Evolutionary conservation across 1,139 yeast genomes (phyloP).

Genomic region (Scheffersomyces titani): DNA sequence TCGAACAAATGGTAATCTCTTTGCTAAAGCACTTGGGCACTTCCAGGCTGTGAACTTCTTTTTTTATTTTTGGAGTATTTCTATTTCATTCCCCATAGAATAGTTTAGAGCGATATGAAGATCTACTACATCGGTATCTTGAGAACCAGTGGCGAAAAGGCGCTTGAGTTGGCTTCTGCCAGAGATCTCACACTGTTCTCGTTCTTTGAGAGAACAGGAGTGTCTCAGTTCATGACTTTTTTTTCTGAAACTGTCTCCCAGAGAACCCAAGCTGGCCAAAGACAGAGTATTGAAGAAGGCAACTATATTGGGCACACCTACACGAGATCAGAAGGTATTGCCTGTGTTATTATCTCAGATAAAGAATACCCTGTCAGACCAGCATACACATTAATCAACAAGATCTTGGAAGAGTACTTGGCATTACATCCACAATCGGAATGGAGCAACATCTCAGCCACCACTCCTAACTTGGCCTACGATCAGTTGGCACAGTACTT

Average conservation of each 20-base stretch:
- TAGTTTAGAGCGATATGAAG: slow-evolving; percentile 55
- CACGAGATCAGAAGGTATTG: slow-evolving; percentile 84
- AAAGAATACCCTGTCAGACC: slow-evolving; percentile 96
- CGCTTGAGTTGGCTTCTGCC: slow-evolving; percentile 77
- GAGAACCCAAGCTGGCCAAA: slow-evolving; percentile 84
- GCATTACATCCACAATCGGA: slow-evolving; percentile 75
- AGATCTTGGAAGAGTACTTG: slow-evolving; percentile 86
- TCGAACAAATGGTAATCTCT: neutral
- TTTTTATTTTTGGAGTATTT: neutral
- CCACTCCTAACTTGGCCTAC: slow-evolving; percentile 52
- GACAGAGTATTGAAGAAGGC: slow-evolving; percentile 94
- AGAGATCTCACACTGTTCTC: slow-evolving; percentile 84
- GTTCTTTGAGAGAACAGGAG: slow-evolving; percentile 78
- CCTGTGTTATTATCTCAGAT: slow-evolving; percentile 93
- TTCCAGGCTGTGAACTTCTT: neutral
- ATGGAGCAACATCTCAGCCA: slow-evolving; percentile 61
- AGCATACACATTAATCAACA: slow-evolving; percentile 91
- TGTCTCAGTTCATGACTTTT: slow-evolving; percentile 90
- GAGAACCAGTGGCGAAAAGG: slow-evolving; percentile 61
- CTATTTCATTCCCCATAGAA: neutral
- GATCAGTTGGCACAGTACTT: slow-evolving; percentile 70
- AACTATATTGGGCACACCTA: slow-evolving; percentile 90
- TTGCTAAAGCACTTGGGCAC: neutral
- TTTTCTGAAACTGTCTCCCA: slow-evolving; percentile 88
- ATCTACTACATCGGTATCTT: slow-evolving; percentile 86